Conservation (phyloP, 2,329 filamentous ascomycete species). For the Colletotrichum shisoi region DNA sequence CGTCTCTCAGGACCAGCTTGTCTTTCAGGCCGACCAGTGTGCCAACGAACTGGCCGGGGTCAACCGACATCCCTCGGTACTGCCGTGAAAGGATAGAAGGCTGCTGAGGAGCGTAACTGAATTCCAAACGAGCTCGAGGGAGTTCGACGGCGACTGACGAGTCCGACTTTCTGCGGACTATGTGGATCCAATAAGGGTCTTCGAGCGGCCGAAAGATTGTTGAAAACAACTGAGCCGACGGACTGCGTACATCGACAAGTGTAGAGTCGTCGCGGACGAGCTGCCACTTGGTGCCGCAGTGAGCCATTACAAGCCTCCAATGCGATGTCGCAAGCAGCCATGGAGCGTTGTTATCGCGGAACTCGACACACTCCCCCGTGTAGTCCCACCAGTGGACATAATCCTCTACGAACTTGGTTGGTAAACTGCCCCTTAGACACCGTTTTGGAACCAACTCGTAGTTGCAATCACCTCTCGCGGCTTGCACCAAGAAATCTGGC, state of each 20-base stretch:
- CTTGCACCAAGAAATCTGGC: slow-evolving; percentile 4
- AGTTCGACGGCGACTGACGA: neutral
- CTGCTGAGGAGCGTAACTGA: neutral
- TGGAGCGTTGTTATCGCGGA: slow-evolving; percentile 43
- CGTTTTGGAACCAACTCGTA: slow-evolving; percentile 12
- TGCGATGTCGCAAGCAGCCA: slow-evolving; percentile 42
- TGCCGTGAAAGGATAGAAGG: slow-evolving; percentile 55
- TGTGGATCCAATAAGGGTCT: slow-evolving; percentile 5
- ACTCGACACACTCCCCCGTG: slow-evolving; percentile 44
- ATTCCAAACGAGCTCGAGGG: neutral
- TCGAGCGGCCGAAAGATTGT: slow-evolving; percentile 6
- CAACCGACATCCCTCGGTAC: slow-evolving; percentile 59
- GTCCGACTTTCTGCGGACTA: neutral
- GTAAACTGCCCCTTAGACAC: slow-evolving; percentile 40
- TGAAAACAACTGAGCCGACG: neutral
- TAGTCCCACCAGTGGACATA: slow-evolving; percentile 59
- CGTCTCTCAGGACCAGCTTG: slow-evolving; percentile 56
- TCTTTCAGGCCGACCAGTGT: slow-evolving; percentile 59
- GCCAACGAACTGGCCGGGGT: slow-evolving; percentile 55
- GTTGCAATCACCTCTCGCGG: neutral
- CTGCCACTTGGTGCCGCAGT: neutral
- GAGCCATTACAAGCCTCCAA: neutral
- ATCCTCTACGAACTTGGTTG: slow-evolving; percentile 49
- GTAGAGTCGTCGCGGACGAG: neutral
- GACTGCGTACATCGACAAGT: neutral